Conservation (phyloP, 2,329 filamentous ascomycete genomes). For the Epichloe aotearoae region DNA sequence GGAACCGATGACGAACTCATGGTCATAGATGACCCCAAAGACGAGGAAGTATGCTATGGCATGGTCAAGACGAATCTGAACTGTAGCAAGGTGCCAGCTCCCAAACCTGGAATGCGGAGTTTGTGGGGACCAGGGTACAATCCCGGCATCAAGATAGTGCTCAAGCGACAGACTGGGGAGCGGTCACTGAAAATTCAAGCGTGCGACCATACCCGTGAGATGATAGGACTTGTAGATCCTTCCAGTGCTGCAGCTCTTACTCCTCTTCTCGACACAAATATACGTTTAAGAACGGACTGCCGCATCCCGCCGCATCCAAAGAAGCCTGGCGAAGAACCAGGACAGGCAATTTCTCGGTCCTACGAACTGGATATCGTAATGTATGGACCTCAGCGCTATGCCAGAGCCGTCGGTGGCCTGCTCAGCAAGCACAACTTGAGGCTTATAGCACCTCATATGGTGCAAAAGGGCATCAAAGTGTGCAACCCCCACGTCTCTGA, state of each 20-base stretch:
- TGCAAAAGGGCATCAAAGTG: slow-evolving; percentile 56
- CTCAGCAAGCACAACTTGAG: slow-evolving; percentile 52
- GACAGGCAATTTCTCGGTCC: slow-evolving; percentile 44
- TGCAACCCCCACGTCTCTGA: slow-evolving; percentile 56
- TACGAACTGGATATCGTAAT: slow-evolving; percentile 61
- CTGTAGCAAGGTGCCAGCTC: slow-evolving; percentile 53
- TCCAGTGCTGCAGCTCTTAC: slow-evolving; percentile 54
- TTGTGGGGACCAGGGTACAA: slow-evolving; percentile 48
- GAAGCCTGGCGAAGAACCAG: slow-evolving; percentile 48
- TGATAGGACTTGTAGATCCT: slow-evolving; percentile 65
- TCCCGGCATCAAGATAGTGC: slow-evolving; percentile 60
- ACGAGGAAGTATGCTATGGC: slow-evolving; percentile 70
- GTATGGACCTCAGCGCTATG: slow-evolving; percentile 60
- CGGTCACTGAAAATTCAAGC: slow-evolving; percentile 52
- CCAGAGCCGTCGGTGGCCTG: slow-evolving; percentile 50
- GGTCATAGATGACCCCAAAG: slow-evolving; percentile 43
- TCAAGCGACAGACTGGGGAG: slow-evolving; percentile 46
- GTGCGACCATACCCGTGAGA: slow-evolving; percentile 54
- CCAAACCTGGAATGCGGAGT: slow-evolving; percentile 48
- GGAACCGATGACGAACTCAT: slow-evolving; percentile 43
- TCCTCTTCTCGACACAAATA: slow-evolving; percentile 56
- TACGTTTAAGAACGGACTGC: slow-evolving; percentile 56
- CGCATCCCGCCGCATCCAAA: slow-evolving; percentile 56
- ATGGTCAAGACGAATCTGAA: slow-evolving; percentile 58
- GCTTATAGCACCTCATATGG: slow-evolving; percentile 51